Evolutionary conservation across 2,329 filamentous ascomycete genomes (phyloP), one percentile per base, ranked within the genome.

Genomic region (Aspergillus uvarum): DNA sequence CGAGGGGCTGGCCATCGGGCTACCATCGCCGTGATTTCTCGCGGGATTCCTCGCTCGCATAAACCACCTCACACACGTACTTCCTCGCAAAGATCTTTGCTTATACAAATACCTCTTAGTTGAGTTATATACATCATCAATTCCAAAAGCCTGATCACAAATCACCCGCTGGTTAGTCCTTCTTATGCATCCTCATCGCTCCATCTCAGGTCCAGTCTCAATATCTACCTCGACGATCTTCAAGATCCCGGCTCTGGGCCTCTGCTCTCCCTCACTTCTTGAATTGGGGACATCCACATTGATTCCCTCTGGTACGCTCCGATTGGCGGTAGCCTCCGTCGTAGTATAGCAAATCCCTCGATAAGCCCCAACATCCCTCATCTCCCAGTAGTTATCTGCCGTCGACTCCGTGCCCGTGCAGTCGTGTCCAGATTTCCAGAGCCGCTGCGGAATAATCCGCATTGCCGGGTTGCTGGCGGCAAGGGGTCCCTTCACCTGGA

Each of bases 151-250:
- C 22, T 22, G 22, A 22, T 26, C 26, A 29, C 26, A 8, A 29
- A 3, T 44, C 16, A 19, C 38, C 14, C 16, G 14, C 16, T n/a
- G n/a, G 16, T 1, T 4, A 44, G 38, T 19, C 16, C 26, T 29
- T 3, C 16, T 16, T 8, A 5, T 35, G 16, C 11, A 16, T 14
- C 11, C 49, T 52, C n/a, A 48, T 55, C 32, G 26, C 29, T 12
- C 47, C 47, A 42, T 22, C 26, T 54, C 63, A 16, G 62, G 59
- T 6, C 52, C 63, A 6, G 67, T 68, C 38, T 65, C 65, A 19
- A 69, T 55, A 57, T 69, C 65, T 11, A 69, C 67, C 48, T 67
- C 64, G 35, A 69, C 61, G 16, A 63, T 68, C 50, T 65, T 69
- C 31, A 68, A 31, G 12, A 69, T 69, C 11, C 63, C 61, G 35